Conservation (phyloP, 495 filamentous ascomycete genomes). For the Collariella sp. region DNA sequence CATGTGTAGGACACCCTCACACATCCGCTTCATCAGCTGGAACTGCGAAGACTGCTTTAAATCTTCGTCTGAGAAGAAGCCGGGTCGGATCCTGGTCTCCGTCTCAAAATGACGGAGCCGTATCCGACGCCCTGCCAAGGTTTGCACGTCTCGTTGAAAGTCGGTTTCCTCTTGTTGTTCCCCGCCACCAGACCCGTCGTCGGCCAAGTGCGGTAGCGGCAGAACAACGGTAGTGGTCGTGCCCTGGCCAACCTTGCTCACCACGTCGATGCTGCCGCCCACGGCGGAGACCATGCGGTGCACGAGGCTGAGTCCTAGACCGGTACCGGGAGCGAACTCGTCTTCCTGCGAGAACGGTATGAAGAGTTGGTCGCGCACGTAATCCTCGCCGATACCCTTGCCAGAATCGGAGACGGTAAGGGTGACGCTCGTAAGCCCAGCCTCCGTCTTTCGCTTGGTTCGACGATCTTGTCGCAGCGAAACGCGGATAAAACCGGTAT, state of each 20-base stretch:
- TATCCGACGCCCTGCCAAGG: no score
- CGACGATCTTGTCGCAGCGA: conserved; percentile 42
- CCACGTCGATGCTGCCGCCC: conserved; percentile 50
- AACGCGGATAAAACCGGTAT: conserved; percentile 55
- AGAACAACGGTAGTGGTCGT: conserved; percentile 51
- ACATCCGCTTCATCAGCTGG: no score
- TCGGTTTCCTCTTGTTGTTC: no score
- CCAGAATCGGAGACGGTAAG: conserved; percentile 56
- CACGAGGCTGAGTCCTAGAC: conserved; percentile 59
- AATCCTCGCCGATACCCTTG: conserved; percentile 58
- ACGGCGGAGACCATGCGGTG: conserved; percentile 53
- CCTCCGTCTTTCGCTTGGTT: conserved; percentile 20
- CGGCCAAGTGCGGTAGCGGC: conserved; percentile 27
- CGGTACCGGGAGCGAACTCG: conserved; percentile 53
- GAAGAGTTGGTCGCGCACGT: conserved; percentile 54
- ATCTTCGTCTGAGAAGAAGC: no score
- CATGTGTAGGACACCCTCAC: no score
- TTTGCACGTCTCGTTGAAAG: no score
- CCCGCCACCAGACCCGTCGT: conserved; percentile 26
- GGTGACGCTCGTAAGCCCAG: conserved; percentile 1
- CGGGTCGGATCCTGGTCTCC: no score
- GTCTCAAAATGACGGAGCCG: no score
- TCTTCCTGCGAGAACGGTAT: conserved; percentile 66
- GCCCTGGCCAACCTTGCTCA: conserved; percentile 47
- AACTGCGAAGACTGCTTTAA: no score